Evolutionary conservation across 306 rosid species (phyloP), one percentile per base, ranked within the genome.

Genomic region (Begonia loranthoides): DNA sequence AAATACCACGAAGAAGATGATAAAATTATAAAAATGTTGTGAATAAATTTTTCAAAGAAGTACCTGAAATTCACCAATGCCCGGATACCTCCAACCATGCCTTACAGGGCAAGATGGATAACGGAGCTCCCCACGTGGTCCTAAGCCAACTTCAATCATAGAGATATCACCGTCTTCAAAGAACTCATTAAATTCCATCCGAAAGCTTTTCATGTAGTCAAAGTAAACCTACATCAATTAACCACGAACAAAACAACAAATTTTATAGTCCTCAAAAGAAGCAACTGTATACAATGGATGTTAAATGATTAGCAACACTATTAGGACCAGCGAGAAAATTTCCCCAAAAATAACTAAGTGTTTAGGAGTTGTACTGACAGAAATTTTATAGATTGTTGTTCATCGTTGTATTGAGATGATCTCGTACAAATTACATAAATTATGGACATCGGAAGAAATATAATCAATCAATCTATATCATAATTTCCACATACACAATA

Each of bases 1-100:
- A 24, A 3, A 24, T 24, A 28, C 36, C 8, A 3, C 36, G 4
- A 28, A 28, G 4, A 28, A 28, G 5, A 28, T 28, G 28, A 22
- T 22, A 4, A 22, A 22, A 22, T 2, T 28, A 28, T 28, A 28
- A 28, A 24, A 28, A 28, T 28, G 36, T 19, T 19, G 22, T 19
- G 22, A 19, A 19, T 19, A 19, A 19, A 19, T 19, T 19, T 19
- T 4, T 19, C 22, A 19, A 19, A 2, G 17, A 50, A 59, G 46
- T 76, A 92, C 99, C 96, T 92, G 96, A 74, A 92, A 92, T 75
- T 86, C 99, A 69, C 99, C 96, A 65, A 92, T 70, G 61, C 99
- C 99, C 38, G 99, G 96, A 71, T 80, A 86, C 60, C 96, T 79
- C 99, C 99, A 92, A 58, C 99, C 99, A 78, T 92, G 94, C 84